A percentile compares a stretch with the other conserved stretches of the same genome.
Evolutionary conservation across 2,329 filamentous ascomycete species (phyloP).

Genomic region (Cercospora brassicicola): DNA sequence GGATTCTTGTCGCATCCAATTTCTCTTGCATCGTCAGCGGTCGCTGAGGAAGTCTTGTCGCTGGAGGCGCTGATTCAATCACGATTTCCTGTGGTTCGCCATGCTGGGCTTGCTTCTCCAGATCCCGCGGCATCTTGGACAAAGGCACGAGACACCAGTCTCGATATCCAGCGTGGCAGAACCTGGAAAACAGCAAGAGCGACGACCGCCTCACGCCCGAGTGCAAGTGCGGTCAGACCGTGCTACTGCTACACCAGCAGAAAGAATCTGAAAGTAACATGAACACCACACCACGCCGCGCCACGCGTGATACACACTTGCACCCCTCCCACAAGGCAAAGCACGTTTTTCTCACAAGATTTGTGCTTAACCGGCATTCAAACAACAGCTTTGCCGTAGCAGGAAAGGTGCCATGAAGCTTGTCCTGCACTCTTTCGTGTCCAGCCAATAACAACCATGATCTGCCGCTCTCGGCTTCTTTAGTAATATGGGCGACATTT

Average conservation of each 20-base stretch:
- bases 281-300: neutral
- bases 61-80: neutral
- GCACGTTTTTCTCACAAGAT: slow-evolving; percentile 5
- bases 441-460: neutral
- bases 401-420: slow-evolving; percentile 3
- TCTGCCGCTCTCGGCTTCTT: neutral
- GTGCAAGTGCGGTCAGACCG: neutral
- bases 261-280: neutral
- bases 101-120: slow-evolving; percentile 25
- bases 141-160: neutral
- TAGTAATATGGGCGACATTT: neutral
- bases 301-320: neutral
- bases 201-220: neutral
- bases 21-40: slow-evolving; percentile 36
- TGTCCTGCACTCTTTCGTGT: neutral
- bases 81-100: slow-evolving; percentile 26
- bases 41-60: slow-evolving; percentile 23
- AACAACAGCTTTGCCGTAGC: neutral
- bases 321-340: neutral
- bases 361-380: neutral
- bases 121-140: slow-evolving; percentile 24
- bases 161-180: neutral
- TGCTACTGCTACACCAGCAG: neutral
- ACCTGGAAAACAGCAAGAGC: neutral
- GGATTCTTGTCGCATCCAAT: slow-evolving; percentile 29